Percentiles rank a stretch among this genome's conserved stretches.
Evolutionary conservation across 805 yeast species (phyloP).

Genomic region (Wickerhamiella nectarea): DNA sequence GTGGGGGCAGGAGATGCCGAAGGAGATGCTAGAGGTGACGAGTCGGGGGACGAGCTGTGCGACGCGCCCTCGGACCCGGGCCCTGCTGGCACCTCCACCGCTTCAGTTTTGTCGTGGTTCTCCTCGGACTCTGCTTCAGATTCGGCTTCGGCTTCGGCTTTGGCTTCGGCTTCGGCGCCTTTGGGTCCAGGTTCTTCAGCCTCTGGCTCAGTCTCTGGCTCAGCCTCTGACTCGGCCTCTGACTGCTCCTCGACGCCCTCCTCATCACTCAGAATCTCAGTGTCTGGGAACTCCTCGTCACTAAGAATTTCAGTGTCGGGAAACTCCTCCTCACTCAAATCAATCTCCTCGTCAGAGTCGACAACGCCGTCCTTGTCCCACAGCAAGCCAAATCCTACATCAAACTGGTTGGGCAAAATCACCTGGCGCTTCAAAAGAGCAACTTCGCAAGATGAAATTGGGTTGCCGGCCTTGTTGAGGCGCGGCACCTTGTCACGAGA

Average conservation of each 20-base stretch:
- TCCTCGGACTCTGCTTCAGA: not conserved
- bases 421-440: slow-evolving; percentile 39
- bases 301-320: slow-evolving; percentile 19
- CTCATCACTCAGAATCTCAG: slow-evolving; percentile 17
- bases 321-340: slow-evolving; percentile 18
- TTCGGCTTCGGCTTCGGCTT: not conserved
- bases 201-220: not conserved
- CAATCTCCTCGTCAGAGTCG: slow-evolving; percentile 19
- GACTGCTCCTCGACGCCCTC: slow-evolving; percentile 5
- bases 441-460: slow-evolving; percentile 49
- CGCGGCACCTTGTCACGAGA: slow-evolving; percentile 55
- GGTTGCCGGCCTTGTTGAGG: slow-evolving; percentile 34
- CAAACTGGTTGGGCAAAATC: slow-evolving; percentile 62
- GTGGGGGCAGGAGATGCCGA: not conserved
- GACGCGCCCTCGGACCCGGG: slow-evolving; percentile 7
- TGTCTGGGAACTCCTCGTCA: slow-evolving; percentile 23
- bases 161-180: not conserved
- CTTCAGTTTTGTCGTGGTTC: slow-evolving; percentile 5
- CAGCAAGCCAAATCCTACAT: slow-evolving; percentile 77
- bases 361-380: slow-evolving; percentile 38
- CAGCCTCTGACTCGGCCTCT: slow-evolving; percentile 4
- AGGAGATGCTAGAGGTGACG: too few species aligned
- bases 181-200: too few species aligned
- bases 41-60: too few species aligned
- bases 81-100: not conserved